phyloP scores from a whole-genome alignment of 73 alveolate genomes.

The Stentor roeselii region DNA sequence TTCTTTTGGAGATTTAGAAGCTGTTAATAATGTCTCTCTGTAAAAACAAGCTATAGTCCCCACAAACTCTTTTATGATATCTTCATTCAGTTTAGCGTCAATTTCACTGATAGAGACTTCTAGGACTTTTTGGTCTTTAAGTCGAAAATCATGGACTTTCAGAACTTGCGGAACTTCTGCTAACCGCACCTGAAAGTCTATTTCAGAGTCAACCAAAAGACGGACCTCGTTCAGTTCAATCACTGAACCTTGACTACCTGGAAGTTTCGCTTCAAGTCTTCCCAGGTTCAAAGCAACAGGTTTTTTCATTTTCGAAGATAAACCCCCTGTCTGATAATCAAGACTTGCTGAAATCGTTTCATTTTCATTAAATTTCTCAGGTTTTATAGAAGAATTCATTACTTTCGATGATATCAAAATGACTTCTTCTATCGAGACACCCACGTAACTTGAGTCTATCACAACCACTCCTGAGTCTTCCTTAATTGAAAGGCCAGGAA shows the following conservation, averaged over 20 bases:
- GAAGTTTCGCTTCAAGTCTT: not conserved
- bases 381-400: not conserved
- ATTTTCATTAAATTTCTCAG: too few species aligned
- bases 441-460: not conserved
- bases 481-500: not conserved
- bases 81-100: not conserved
- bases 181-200: not conserved
- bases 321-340: too few species aligned
- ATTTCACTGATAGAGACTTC: not conserved
- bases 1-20: not conserved
- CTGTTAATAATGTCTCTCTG: not conserved
- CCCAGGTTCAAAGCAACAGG: not conserved
- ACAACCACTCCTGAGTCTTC: not conserved
- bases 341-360: too few species aligned
- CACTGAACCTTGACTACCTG: constrained; percentile 1
- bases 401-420: too few species aligned
- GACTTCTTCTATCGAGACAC: not conserved
- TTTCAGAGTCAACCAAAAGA: not conserved
- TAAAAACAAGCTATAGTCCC: not conserved
- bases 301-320: not conserved
- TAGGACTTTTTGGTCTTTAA: too few species aligned
- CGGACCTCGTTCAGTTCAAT: not conserved
- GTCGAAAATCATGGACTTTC: not conserved
- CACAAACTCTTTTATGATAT: not conserved
- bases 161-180: too few species aligned